Conservation (phyloP, 164 flowering plant species). For the Liriodendron chinense region DNA sequence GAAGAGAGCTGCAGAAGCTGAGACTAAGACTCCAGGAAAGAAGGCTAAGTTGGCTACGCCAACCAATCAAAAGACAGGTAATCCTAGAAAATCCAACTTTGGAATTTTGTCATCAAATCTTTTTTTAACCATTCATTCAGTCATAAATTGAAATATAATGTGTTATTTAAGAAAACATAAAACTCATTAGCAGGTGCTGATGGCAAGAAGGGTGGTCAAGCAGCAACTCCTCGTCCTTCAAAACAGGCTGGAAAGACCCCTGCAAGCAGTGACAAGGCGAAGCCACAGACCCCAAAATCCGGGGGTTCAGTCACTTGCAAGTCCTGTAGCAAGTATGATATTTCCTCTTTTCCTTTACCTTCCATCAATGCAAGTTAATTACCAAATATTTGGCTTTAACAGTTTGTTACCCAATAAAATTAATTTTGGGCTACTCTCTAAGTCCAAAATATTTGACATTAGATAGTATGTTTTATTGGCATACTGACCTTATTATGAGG, state of each 20-base stretch:
- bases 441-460: background rate
- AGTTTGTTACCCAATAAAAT: too few species aligned
- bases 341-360: background rate
- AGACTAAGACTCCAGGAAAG: slow-evolving; percentile 49
- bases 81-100: background rate
- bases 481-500: background rate
- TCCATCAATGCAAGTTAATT: background rate
- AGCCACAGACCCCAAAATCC: slow-evolving; percentile 56
- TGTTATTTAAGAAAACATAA: background rate
- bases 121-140: too few species aligned
- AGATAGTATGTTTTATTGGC: background rate
- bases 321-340: slow-evolving; percentile 47
- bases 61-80: slow-evolving; percentile 51
- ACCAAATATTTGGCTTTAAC: too few species aligned
- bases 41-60: slow-evolving; percentile 70
- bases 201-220: slow-evolving; percentile 56
- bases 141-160: too few species aligned
- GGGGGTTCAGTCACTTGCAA: slow-evolving; percentile 43
- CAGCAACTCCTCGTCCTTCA: slow-evolving; percentile 66
- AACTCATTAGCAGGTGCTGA: slow-evolving; percentile 26
- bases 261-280: slow-evolving; percentile 38
- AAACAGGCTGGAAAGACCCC: slow-evolving; percentile 53
- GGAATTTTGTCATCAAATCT: background rate
- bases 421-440: too few species aligned
- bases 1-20: slow-evolving; percentile 57